Percentiles rank a stretch among this genome's conserved stretches.
These are phyloP conservation scores for Aspergillus fructus DNA, from an alignment of 2,329 filamentous ascomycete genomes.

Conservation along the genomic window DNA sequence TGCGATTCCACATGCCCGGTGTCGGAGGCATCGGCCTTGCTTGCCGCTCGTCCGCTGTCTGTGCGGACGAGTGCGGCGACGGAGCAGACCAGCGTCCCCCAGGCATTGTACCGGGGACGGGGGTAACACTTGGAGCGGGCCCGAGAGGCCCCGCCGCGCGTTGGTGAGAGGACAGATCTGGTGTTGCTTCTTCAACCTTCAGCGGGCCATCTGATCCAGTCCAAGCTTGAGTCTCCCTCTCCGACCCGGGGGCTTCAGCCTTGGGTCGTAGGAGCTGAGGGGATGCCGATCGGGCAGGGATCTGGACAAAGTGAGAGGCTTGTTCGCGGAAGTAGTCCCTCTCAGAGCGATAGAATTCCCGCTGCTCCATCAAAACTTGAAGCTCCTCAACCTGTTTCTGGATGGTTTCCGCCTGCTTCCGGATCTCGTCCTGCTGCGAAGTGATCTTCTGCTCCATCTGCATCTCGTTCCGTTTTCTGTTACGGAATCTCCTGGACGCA, in stretches of 20 bases:
- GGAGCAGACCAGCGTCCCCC: conserved; percentile 16
- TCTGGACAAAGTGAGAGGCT: conserved; percentile 26
- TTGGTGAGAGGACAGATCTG: not conserved
- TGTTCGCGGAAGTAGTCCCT: conserved; percentile 42
- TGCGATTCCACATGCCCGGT: conserved; percentile 19
- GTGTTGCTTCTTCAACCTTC: conserved; percentile 9
- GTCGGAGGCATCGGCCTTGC: conserved; percentile 17
- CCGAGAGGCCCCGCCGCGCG: conserved; percentile 2
- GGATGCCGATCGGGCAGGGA: conserved; percentile 32
- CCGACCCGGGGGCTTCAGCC: conserved; percentile 9
- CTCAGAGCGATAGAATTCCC: conserved; percentile 42
- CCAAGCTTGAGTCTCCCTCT: conserved; percentile 17
- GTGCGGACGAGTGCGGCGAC: conserved; percentile 11
- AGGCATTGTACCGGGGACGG: not conserved
- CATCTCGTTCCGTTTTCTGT: conserved; percentile 42
- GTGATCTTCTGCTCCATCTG: conserved; percentile 40
- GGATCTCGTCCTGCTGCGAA: conserved; percentile 39
- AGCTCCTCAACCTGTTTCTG: conserved; percentile 36
- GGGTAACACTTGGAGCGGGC: not conserved
- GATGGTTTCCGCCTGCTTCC: conserved; percentile 28
- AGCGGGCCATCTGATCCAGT: conserved; percentile 6
- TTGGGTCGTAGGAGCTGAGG: conserved; percentile 21
- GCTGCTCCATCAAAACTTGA: conserved; percentile 31
- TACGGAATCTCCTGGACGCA: conserved; percentile 42
- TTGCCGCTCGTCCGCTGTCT: conserved; percentile 13